Evolutionary conservation across 2,329 filamentous ascomycete species (phyloP).

Genomic region (Myrmaecium sp.): DNA sequence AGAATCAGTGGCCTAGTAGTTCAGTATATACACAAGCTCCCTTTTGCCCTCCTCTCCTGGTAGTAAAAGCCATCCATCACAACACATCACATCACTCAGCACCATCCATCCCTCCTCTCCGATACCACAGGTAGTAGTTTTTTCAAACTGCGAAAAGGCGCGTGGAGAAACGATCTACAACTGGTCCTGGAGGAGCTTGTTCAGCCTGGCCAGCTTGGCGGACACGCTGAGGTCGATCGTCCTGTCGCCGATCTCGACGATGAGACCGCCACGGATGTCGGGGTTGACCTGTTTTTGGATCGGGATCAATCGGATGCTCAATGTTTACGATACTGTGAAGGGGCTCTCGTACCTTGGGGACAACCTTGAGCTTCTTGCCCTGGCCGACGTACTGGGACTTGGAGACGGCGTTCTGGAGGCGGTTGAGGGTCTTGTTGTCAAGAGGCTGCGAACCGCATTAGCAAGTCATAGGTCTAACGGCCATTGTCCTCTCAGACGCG

Average conservation of each 20-base stretch:
- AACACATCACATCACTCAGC: no score
- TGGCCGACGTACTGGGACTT: constrained; percentile 79
- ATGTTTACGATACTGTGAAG: background rate
- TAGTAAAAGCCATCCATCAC: no score
- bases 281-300: constrained; percentile 55
- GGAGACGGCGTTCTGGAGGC: constrained; percentile 72
- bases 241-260: constrained; percentile 94
- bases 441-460: constrained; percentile 42
- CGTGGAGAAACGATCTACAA: constrained; percentile 73
- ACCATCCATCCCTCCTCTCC: no score
- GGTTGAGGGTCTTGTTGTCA: constrained; percentile 68
- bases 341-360: constrained; percentile 50
- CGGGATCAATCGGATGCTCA: constrained; percentile 3
- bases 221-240: constrained; percentile 97
- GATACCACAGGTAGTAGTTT: no score
- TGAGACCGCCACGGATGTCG: constrained; percentile 80
- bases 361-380: constrained; percentile 97
- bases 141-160: no score
- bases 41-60: no score
- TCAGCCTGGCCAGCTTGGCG: constrained; percentile 89
- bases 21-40: no score
- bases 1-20: no score
- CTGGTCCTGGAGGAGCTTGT: constrained; percentile 94
- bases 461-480: constrained; percentile 2
- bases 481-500: constrained; percentile 15